A percentile compares a stretch with the other conserved stretches of the same genome.
Conservation (phyloP, 805 yeast species). For the Debaryomyces castellii region DNA sequence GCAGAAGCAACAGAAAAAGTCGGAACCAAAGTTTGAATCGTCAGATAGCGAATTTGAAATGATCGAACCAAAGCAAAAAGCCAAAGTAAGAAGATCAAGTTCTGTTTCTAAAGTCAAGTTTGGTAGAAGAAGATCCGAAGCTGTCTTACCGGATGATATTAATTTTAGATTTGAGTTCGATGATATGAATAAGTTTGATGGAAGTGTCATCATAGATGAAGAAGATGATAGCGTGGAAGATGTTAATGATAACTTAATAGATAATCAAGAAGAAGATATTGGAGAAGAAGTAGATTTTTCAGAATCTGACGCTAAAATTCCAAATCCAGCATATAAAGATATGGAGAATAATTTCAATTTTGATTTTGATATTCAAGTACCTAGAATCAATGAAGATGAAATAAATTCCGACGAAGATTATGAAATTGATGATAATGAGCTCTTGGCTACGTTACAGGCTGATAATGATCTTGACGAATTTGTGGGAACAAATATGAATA, state of each 20-base stretch:
- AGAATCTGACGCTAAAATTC: constrained; percentile 1
- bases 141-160: constrained; percentile 43
- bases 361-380: constrained; percentile 45
- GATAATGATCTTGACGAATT: constrained; percentile 46
- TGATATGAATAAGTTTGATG: constrained; percentile 19
- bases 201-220: constrained; percentile 16
- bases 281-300: constrained; percentile 49
- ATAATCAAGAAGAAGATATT: constrained; percentile 52
- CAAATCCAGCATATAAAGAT: not conserved
- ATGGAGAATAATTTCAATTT: constrained; percentile 25
- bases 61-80: constrained; percentile 2
- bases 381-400: constrained; percentile 49
- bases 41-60: not conserved
- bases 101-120: constrained; percentile 21
- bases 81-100: constrained; percentile 8
- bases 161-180: constrained; percentile 44
- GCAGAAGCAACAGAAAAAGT: constrained; percentile 5
- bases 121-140: constrained; percentile 37
- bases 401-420: constrained; percentile 64
- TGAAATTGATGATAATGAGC: constrained; percentile 51
- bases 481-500: constrained; percentile 7
- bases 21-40: not conserved
- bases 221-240: constrained; percentile 10
- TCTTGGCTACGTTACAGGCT: constrained; percentile 46
- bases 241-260: constrained; percentile 2